Conservation (phyloP, 164 flowering plant species). For the Echeveria elegans region DNA sequence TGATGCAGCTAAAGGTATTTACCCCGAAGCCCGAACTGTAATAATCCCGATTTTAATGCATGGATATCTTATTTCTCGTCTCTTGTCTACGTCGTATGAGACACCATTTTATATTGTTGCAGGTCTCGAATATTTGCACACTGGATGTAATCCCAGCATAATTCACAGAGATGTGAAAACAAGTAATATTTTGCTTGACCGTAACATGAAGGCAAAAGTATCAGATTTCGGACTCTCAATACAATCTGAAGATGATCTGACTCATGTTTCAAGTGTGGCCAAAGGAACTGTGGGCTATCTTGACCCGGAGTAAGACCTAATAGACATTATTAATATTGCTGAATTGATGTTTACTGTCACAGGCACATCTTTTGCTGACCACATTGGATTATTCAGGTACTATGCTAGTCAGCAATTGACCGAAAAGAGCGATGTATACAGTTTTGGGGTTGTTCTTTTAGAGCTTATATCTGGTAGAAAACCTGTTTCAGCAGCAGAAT, state of each 20-base stretch:
- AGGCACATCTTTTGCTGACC: constrained; percentile 5
- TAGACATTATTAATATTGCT: background rate
- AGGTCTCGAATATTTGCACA: constrained; percentile 94
- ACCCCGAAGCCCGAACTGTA: too few species aligned
- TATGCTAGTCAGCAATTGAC: constrained; percentile 74
- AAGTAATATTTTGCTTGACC: constrained; percentile 85
- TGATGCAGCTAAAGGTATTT: constrained; percentile 93
- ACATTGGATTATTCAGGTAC: constrained; percentile 39
- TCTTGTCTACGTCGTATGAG: too few species aligned
- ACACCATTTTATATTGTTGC: too few species aligned
- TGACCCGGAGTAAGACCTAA: constrained; percentile 77
- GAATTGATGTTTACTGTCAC: background rate
- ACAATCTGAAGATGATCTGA: constrained; percentile 78
- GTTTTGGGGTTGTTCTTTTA: too few species aligned
- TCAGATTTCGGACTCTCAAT: constrained; percentile 95
- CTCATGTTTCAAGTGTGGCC: constrained; percentile 83
- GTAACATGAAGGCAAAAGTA: constrained; percentile 90
- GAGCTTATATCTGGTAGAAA: constrained; percentile 92
- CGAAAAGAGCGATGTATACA: too few species aligned
- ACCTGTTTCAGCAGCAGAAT: constrained; percentile 69
- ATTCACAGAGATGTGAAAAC: constrained; percentile 95
- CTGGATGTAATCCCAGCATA: constrained; percentile 92
- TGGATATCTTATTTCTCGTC: too few species aligned
- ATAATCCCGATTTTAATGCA: too few species aligned
- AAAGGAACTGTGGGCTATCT: constrained; percentile 90